Evolutionary conservation across 306 rosid genomes (phyloP).

Genomic region (Vicia faba): DNA sequence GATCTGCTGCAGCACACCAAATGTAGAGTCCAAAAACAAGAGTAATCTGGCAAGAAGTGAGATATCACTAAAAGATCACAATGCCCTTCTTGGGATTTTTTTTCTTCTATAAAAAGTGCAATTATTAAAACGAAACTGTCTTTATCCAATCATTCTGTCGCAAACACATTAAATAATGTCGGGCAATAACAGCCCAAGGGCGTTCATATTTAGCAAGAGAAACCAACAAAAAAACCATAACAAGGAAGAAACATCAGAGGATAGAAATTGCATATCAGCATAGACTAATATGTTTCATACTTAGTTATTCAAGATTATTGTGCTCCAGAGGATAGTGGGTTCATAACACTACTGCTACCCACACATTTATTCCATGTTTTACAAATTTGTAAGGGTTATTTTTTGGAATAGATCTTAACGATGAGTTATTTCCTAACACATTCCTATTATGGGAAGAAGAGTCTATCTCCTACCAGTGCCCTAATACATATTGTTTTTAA

Average conservation of each 20-base stretch:
- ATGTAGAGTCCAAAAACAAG: slow-evolving; percentile 79
- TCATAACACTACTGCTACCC: too few relatives aligned
- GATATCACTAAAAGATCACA: slow-evolving; percentile 34
- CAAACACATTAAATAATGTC: slow-evolving; percentile 3
- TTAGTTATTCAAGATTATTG: neutral
- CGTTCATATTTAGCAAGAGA: neutral
- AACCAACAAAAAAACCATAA: slow-evolving; percentile 6
- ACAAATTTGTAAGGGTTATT: too few relatives aligned
- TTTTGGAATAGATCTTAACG: neutral
- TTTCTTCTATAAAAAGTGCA: neutral
- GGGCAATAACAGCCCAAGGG: neutral
- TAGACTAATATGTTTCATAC: neutral
- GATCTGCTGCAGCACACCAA: slow-evolving; percentile 98
- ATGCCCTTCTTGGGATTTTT: neutral
- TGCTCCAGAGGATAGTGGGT: neutral
- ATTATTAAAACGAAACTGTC: neutral
- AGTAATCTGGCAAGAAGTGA: slow-evolving; percentile 64
- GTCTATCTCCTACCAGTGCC: neutral
- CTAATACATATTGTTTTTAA: too few relatives aligned
- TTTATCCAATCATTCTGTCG: neutral
- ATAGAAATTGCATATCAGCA: slow-evolving; percentile 8
- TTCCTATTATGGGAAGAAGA: neutral
- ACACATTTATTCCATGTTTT: too few relatives aligned
- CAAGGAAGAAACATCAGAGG: neutral
- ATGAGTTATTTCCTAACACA: neutral